phyloP scores from a whole-genome alignment of 148 eudicot genomes.

The Fagopyrum homotropicum region DNA sequence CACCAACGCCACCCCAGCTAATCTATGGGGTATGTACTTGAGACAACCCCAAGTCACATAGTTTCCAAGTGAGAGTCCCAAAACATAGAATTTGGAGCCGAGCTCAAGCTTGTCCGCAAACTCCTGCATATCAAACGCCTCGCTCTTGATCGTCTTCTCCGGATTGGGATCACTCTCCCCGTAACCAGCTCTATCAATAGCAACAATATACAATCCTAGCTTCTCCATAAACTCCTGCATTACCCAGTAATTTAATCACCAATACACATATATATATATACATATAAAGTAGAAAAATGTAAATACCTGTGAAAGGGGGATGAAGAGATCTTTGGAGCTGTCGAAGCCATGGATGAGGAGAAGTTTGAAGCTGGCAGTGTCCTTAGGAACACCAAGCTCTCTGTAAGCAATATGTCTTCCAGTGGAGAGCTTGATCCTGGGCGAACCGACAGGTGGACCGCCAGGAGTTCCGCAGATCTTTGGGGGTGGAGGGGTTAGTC shows the following conservation, averaged over 20 bases:
- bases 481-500: constrained; percentile 26
- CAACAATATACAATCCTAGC: background rate
- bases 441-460: constrained; percentile 31
- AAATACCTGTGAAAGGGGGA: constrained; percentile 27
- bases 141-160: constrained; percentile 26
- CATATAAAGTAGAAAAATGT: no score
- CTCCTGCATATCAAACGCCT: constrained; percentile 29
- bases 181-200: constrained; percentile 12
- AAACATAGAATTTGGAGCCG: constrained; percentile 25
- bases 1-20: constrained; percentile 25
- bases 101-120: constrained; percentile 28
- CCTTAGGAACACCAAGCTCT: constrained; percentile 21
- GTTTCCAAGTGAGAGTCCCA: constrained; percentile 26
- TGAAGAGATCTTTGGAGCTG: constrained; percentile 28
- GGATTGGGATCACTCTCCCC: constrained; percentile 35
- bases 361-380: constrained; percentile 24
- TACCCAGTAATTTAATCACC: background rate
- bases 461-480: constrained; percentile 28
- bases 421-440: constrained; percentile 30
- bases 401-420: constrained; percentile 41
- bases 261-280: no score
- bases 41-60: constrained; percentile 28
- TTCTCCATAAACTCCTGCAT: constrained; percentile 1
- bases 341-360: constrained; percentile 30
- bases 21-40: constrained; percentile 30